Evolutionary conservation across 78 protist species (phyloP).

Genomic region (Pelomyxa schiedti): DNA sequence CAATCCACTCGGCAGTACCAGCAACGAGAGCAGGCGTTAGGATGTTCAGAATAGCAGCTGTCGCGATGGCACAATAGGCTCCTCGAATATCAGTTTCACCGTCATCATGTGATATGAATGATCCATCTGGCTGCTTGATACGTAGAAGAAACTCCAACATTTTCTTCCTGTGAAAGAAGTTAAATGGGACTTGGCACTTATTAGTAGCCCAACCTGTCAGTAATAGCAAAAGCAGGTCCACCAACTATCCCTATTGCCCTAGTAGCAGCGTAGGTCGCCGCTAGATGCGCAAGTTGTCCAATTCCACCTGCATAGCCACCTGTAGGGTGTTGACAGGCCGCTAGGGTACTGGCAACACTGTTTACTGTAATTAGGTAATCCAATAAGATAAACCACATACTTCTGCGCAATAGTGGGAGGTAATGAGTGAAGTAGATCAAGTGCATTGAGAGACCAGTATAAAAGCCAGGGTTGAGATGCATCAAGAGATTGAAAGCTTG

Average conservation of each 20-base stretch:
- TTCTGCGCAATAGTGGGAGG: neutral
- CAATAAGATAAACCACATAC: neutral
- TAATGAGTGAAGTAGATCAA: neutral
- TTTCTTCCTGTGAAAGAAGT: conserved; percentile 25
- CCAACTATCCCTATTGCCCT: conserved; percentile 45
- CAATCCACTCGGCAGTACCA: conserved; percentile 52
- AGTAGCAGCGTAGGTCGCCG: conserved; percentile 96
- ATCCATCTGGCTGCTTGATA: conserved; percentile 31
- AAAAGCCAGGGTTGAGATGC: neutral
- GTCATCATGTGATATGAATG: conserved; percentile 72
- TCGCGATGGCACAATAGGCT: conserved; percentile 66
- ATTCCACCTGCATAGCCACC: conserved; percentile 69
- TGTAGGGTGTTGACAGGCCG: neutral
- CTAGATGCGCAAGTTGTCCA: conserved; percentile 79
- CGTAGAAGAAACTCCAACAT: too few relatives aligned
- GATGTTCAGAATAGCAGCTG: conserved; percentile 35
- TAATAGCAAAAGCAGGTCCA: too few relatives aligned
- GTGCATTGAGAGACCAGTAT: neutral
- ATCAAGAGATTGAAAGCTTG: too few relatives aligned
- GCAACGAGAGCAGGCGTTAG: conserved; percentile 5
- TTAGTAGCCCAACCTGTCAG: conserved; percentile 40
- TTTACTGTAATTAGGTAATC: neutral
- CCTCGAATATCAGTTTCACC: conserved; percentile 76
- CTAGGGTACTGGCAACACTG: neutral
- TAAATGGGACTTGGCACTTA: conserved; percentile 32